Percentiles rank a stretch among this genome's conserved stretches.
Evolutionary conservation across 441 rosid genomes (phyloP).

Genomic region (Gossypium laxum): DNA sequence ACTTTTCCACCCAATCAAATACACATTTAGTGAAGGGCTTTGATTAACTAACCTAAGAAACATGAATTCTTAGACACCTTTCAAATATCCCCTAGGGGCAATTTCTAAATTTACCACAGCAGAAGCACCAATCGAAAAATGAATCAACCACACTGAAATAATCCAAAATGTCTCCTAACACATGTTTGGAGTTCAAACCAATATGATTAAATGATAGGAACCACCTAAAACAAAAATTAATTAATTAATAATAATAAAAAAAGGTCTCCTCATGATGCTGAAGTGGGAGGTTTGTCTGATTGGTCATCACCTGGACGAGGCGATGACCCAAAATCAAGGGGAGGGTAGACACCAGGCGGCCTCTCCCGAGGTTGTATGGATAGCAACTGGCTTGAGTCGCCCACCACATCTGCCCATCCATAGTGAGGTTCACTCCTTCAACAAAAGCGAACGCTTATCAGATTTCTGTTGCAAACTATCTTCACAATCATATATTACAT

Average conservation of each 20-base stretch:
- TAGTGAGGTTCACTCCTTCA: conserved; percentile 85
- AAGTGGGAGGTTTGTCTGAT: conserved; percentile 24
- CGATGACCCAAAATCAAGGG: conserved; percentile 53
- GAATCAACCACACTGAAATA: conserved; percentile 32
- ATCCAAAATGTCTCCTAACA: conserved; percentile 14
- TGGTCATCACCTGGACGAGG: conserved; percentile 39
- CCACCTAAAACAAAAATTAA: conserved; percentile 15
- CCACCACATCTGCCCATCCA: conserved; percentile 93
- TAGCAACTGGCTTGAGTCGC: conserved; percentile 72
- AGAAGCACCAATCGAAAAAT: conserved; percentile 25
- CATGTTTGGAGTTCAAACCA: conserved; percentile 8
- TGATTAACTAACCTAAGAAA: too few species aligned
- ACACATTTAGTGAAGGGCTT: too few species aligned
- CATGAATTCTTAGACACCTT: neutral
- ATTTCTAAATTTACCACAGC: neutral
- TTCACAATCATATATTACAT: neutral
- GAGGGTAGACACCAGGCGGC: conserved; percentile 72
- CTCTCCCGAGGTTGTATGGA: conserved; percentile 63
- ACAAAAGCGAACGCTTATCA: conserved; percentile 14
- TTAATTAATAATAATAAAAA: neutral
- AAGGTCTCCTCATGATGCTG: conserved; percentile 9
- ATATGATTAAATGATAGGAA: conserved; percentile 15
- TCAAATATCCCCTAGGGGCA: neutral
- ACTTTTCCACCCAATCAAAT: too few species aligned
- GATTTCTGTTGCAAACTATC: neutral